Conservation (phyloP, 1,284 basidiomycete genomes). For the Ustilago crameri region DNA sequence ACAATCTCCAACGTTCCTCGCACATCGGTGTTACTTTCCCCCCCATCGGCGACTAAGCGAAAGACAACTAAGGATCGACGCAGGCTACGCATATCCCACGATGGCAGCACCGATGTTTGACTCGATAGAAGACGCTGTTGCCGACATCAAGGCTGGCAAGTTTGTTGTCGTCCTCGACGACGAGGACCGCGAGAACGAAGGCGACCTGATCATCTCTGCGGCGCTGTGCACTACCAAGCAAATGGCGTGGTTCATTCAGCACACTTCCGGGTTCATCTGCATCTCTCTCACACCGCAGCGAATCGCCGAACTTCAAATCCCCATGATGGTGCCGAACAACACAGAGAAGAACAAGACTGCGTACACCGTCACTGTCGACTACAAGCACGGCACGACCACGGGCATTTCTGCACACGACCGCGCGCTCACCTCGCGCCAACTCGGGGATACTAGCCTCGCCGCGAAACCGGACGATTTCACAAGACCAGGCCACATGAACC, state of each 20-base stretch:
- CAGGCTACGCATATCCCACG: no score
- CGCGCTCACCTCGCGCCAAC: slow-evolving; percentile 83
- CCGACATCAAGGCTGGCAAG: slow-evolving; percentile 52
- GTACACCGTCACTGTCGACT: slow-evolving; percentile 96
- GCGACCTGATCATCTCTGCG: slow-evolving; percentile 65
- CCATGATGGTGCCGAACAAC: slow-evolving; percentile 92
- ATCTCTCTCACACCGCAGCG: slow-evolving; percentile 82
- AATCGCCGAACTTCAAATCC: slow-evolving; percentile 83
- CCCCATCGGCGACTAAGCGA: not conserved
- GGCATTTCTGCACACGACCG: slow-evolving; percentile 98
- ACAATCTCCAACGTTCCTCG: no score
- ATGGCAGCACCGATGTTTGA: slow-evolving; percentile 53
- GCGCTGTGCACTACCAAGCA: slow-evolving; percentile 82
- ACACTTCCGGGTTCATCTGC: slow-evolving; percentile 89
- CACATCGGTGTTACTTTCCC: no score
- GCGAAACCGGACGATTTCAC: slow-evolving; percentile 77
- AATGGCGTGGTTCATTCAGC: slow-evolving; percentile 99
- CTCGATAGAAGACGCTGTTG: slow-evolving; percentile 54
- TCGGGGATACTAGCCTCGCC: slow-evolving; percentile 71
- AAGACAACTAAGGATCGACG: no score
- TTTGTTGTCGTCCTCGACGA: slow-evolving; percentile 67
- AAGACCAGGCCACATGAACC: slow-evolving; percentile 94
- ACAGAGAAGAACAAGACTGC: slow-evolving; percentile 92
- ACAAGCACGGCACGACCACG: slow-evolving; percentile 90
- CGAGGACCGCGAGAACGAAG: slow-evolving; percentile 67